A percentile compares a stretch with the other conserved stretches of the same genome.
Conservation (phyloP, 2,329 filamentous ascomycete species). For the Alternaria gaisen region DNA sequence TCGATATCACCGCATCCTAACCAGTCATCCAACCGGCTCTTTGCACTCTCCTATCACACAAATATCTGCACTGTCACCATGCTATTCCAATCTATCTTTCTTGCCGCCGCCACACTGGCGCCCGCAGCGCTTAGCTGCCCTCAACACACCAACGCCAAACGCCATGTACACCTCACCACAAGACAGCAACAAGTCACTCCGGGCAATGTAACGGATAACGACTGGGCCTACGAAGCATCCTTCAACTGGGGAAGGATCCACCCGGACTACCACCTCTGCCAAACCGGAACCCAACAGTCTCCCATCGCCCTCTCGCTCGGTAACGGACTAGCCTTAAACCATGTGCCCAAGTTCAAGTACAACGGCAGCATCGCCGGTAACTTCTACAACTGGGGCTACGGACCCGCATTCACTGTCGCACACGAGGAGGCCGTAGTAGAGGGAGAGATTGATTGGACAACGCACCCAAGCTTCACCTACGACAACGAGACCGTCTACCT, state of each 20-base stretch:
- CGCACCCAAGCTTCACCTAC: constrained; percentile 55
- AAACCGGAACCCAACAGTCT: constrained; percentile 61
- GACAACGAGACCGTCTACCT: constrained; percentile 60
- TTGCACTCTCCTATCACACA: not conserved
- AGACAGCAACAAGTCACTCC: constrained; percentile 9
- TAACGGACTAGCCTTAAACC: constrained; percentile 53
- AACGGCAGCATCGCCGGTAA: constrained; percentile 47
- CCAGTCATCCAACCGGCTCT: not conserved
- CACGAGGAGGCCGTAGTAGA: constrained; percentile 34
- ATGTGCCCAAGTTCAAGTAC: constrained; percentile 57
- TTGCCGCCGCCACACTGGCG: constrained; percentile 13
- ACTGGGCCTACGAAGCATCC: constrained; percentile 30
- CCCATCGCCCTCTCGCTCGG: constrained; percentile 57
- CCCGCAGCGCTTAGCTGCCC: constrained; percentile 20
- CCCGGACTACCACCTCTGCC: constrained; percentile 57
- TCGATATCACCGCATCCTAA: not conserved
- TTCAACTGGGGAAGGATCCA: constrained; percentile 54
- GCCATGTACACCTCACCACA: constrained; percentile 12
- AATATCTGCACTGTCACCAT: constrained; percentile 8
- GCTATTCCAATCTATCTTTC: constrained; percentile 20
- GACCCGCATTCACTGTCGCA: constrained; percentile 55
- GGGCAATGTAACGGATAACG: constrained; percentile 14
- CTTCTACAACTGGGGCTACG: constrained; percentile 62
- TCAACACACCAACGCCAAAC: constrained; percentile 27
- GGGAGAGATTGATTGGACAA: constrained; percentile 43